These are phyloP conservation scores for Gossypium thurberi DNA, from an alignment of 345 rosid genomes.

Conservation along the genomic window DNA sequence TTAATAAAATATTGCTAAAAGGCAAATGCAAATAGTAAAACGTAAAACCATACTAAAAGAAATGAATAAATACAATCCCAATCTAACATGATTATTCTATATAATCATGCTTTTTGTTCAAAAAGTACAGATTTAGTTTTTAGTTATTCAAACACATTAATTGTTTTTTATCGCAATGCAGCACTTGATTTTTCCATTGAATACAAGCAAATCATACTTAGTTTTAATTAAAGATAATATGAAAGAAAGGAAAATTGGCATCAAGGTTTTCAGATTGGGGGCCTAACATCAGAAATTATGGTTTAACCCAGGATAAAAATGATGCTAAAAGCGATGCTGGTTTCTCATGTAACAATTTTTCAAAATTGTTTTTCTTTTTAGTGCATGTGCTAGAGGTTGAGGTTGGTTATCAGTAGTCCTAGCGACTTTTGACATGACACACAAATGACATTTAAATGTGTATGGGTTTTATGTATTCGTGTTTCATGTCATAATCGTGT, in stretches of 20 bases:
- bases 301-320: background rate
- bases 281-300: conserved; percentile 1
- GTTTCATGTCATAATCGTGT: background rate
- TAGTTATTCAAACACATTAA: background rate
- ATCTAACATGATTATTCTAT: background rate
- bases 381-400: background rate
- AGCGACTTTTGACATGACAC: background rate
- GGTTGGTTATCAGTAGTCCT: background rate
- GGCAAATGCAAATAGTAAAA: background rate
- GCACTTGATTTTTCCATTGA: background rate
- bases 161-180: background rate
- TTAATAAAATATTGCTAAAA: background rate
- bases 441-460: background rate
- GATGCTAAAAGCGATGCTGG: background rate
- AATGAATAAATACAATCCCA: background rate
- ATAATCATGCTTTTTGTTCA: background rate
- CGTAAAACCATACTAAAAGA: background rate
- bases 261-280: background rate
- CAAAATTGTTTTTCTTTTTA: background rate
- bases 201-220: background rate
- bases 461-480: background rate
- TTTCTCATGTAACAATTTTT: background rate
- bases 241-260: conserved; percentile 1
- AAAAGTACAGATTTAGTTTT: background rate
- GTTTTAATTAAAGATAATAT: background rate